Base-by-base conservation (phyloP, 352 stramenopile genomes). In the Pythium phragmitis region DNA sequence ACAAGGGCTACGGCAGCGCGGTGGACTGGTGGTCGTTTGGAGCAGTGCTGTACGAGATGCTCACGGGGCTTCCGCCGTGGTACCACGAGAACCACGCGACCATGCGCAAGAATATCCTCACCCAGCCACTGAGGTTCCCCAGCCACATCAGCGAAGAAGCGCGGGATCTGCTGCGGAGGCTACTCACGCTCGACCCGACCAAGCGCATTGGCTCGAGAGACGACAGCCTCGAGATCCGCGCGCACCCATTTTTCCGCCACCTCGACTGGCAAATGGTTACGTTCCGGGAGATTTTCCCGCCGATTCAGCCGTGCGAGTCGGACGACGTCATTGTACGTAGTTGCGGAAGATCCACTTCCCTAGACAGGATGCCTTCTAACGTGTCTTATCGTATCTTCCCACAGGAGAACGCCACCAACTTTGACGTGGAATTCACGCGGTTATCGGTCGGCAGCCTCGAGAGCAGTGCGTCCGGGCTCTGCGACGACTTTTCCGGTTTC, bases 401-500 rank as follows among this genome's bases (percentile, higher is more conserved):
- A 11, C 41, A 82, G 74, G 72, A 80, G 14, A 80, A 89, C 33
- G 90, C 85, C 0, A 80, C 60, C 52, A 97, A 97, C 57, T 96
- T 98, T 63, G 76, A 92, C 51, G 64, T 79, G 28, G 87, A 97
- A 60, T 97, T 96, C 68, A 96, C 88, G 4, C 63, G 68, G 13
- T 61, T 85, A 9, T 79, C 89, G 7, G 60, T 90, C 12, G 74
- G 73, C 34, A 78, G 73, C 36, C 50, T 79, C 53, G 75, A 81
- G 48, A 78, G 70, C 26, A 47, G 65, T 19, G 49, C 36, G 1
- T 68, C 52, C 7, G 33, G 51, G 19, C 23, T 48, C 34, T 60
- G 46, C 52, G 83, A 94, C 48, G 80, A 92, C 2, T 97, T 98
- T 51, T 78, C 76, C 41, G 87, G 83, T 4, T 98, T 98, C 63